Evolutionary conservation across 1,139 yeast genomes (phyloP), one percentile per base, ranked within the genome.

Genomic region (Hansenula sp.): DNA sequence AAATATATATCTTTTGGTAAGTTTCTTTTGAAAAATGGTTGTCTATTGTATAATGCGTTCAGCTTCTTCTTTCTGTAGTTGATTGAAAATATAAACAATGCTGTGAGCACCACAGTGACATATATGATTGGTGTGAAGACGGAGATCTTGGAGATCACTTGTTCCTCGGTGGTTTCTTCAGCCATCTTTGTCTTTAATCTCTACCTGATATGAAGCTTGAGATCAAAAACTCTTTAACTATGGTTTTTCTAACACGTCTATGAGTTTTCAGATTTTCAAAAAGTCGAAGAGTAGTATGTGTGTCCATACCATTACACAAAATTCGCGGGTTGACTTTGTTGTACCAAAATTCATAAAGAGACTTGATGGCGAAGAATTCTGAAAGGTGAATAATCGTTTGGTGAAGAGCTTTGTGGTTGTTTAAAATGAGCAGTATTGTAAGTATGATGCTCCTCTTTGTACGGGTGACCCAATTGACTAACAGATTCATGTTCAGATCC

Each of bases 51-150:
- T 49, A 85, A 65, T 50, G 78, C 74, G 44, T 70, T 53, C 44
- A 82, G 64, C 57, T 80, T 77, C 51, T 77, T 76, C 53, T 76
- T 72, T 59, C 94, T 76, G 64, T 90, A 88, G 43, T 76, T 71
- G 35, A 82, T 72, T 27, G 95, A 81, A 62, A 93, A 91, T n/a
- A 81, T 67, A 36, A 81, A 70, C 49, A 91, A 74, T n/a, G 93
- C 77, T 4, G 88, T 61, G 40, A 90, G 62, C 50, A 93, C 68
- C 27, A 90, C 77, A 6, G 77, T 82, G 47, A 89, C 83, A 61
- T 93, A 93, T 38, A 87, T 69, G 47, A 93, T 63, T 27, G 99
- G 98, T 15, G 96, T 88, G 61, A 77, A 80, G 33, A 91, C 79
- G n/a, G 96, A 87, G 51, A 90, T 78, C 53, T 72, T 36, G 5